Percentiles rank a stretch among this genome's conserved stretches.
Evolutionary conservation across 441 rosid genomes (phyloP).

Genomic region (Populus hybrid): DNA sequence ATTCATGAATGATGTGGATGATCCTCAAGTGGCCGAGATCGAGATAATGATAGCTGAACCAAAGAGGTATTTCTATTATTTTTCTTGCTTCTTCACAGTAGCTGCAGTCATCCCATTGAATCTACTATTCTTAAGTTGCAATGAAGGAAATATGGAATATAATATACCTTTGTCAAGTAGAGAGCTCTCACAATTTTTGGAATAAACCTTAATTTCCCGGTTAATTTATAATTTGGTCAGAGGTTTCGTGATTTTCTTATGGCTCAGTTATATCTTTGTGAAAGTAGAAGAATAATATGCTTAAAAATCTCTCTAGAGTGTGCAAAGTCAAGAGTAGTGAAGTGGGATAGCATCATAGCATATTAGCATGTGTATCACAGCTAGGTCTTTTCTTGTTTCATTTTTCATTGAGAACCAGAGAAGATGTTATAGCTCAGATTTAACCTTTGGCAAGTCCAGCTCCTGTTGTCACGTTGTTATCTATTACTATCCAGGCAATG

Average conservation of each 20-base stretch:
- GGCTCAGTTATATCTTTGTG: neutral
- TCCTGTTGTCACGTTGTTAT: neutral
- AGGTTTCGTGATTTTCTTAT: neutral
- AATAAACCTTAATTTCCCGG: neutral
- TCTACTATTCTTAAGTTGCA: neutral
- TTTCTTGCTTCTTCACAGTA: slow-evolving; percentile 5
- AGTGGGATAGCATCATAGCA: neutral
- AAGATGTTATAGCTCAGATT: neutral
- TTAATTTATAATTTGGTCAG: neutral
- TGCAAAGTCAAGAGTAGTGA: neutral
- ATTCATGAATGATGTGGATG: slow-evolving; percentile 91
- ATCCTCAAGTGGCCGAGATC: slow-evolving; percentile 69
- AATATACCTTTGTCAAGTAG: neutral
- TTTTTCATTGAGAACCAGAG: neutral
- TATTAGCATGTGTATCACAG: neutral
- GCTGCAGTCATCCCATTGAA: neutral
- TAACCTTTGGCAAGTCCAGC: neutral
- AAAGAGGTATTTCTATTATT: slow-evolving; percentile 47
- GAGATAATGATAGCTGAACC: slow-evolving; percentile 95
- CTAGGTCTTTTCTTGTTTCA: neutral
- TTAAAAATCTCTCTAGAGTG: neutral
- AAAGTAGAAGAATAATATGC: neutral
- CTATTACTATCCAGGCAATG: neutral
- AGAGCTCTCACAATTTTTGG: neutral
- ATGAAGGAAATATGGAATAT: neutral